A percentile compares a stretch with the other conserved stretches of the same genome.
Evolutionary conservation across 148 eudicot genomes (phyloP).

Genomic region (Agrostemma githago): DNA sequence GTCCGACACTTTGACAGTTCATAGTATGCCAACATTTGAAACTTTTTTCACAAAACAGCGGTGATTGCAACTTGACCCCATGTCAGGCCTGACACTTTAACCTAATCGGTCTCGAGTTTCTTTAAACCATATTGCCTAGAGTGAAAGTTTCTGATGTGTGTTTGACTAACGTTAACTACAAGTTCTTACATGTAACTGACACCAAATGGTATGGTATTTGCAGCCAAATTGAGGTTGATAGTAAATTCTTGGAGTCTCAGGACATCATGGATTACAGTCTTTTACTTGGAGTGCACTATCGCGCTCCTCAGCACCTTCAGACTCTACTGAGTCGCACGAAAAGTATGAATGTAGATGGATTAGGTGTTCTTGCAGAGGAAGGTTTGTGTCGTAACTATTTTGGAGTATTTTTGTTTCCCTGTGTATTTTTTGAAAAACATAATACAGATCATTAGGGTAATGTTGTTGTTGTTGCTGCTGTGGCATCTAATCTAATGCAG

Average conservation of each 20-base stretch:
- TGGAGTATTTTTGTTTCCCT: neutral
- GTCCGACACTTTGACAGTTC: neutral
- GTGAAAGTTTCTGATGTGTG: too few species aligned
- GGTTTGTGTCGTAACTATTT: slow-evolving; percentile 31
- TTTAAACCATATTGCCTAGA: slow-evolving; percentile 1
- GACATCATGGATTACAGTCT: slow-evolving; percentile 45
- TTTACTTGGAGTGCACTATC: slow-evolving; percentile 44
- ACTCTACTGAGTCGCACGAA: slow-evolving; percentile 39
- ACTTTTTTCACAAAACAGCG: neutral
- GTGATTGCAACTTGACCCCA: neutral
- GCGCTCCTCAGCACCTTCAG: slow-evolving; percentile 85
- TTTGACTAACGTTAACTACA: slow-evolving; percentile 1
- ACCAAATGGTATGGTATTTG: slow-evolving; percentile 21
- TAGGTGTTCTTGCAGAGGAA: slow-evolving; percentile 87
- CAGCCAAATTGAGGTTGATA: slow-evolving; percentile 94
- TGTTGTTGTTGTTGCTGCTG: neutral
- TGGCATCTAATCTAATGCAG: slow-evolving; percentile 30
- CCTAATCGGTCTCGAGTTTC: slow-evolving; percentile 1
- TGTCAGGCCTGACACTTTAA: neutral
- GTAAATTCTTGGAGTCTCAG: slow-evolving; percentile 76
- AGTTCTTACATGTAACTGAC: neutral
- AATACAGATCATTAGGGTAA: neutral
- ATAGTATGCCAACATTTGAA: neutral
- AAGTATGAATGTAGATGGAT: slow-evolving; percentile 46
- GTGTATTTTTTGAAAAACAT: neutral